Percentiles rank a stretch among this genome's conserved stretches.
These are phyloP conservation scores for Conticribra guillardii DNA, from an alignment of 108 stramenopile genomes.

Conservation along the genomic window DNA sequence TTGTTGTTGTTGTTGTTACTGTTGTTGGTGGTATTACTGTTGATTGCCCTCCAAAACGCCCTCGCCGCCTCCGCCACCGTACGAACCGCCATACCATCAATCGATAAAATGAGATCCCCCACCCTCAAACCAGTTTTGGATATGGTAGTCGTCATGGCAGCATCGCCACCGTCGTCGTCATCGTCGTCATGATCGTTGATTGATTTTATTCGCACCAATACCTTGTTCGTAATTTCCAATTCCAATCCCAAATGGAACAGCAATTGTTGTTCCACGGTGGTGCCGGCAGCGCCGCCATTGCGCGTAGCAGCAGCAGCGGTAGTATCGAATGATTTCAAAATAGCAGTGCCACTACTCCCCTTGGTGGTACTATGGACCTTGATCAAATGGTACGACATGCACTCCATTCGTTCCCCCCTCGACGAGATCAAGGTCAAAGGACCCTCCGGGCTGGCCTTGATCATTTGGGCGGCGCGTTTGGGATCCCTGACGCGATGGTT, in stretches of 20 bases:
- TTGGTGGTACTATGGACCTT: no score
- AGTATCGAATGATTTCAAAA: no score
- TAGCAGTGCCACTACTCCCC: no score
- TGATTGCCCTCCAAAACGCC: background rate
- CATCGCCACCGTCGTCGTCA: no score
- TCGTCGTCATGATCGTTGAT: background rate
- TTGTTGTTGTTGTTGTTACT: background rate
- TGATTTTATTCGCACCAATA: background rate
- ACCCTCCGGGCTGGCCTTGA: slow-evolving; percentile 4
- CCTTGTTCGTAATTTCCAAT: background rate
- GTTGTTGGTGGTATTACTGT: background rate
- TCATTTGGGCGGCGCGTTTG: slow-evolving; percentile 20
- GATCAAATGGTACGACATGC: slow-evolving; percentile 8
- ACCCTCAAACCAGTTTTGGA: slow-evolving; percentile 7
- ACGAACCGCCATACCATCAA: slow-evolving; percentile 14
- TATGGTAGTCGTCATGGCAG: slow-evolving; percentile 9
- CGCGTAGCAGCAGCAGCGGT: no score
- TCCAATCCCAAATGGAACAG: slow-evolving; percentile 1
- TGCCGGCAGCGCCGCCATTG: background rate
- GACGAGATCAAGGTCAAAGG: slow-evolving; percentile 8
- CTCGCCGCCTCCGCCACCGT: slow-evolving; percentile 4
- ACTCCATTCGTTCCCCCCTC: background rate
- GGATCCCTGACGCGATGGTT: slow-evolving; percentile 18
- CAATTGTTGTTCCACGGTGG: background rate
- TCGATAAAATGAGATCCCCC: slow-evolving; percentile 21